Evolutionary conservation across 352 stramenopile species (phyloP).

Genomic region (Phytopythium boreale): DNA sequence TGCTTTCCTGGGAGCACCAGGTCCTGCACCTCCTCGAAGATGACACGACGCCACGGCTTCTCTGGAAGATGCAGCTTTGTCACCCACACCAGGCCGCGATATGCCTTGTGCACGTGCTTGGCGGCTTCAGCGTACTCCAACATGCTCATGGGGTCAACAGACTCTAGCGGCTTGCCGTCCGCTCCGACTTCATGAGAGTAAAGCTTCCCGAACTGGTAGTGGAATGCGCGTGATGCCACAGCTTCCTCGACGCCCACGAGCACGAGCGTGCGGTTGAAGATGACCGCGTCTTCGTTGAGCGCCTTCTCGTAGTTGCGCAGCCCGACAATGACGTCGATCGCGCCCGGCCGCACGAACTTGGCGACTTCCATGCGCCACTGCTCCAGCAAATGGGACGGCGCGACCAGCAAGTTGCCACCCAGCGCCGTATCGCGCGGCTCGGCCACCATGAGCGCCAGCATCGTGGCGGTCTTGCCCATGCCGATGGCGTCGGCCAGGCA

Average conservation of each 20-base stretch:
- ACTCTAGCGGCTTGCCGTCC: constrained; percentile 28
- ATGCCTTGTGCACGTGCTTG: constrained; percentile 81
- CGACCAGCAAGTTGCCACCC: constrained; percentile 67
- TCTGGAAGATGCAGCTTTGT: constrained; percentile 57
- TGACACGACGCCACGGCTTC: constrained; percentile 71
- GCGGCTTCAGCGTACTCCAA: constrained; percentile 69
- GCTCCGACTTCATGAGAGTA: constrained; percentile 40
- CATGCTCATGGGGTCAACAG: constrained; percentile 38
- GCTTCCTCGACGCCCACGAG: constrained; percentile 77
- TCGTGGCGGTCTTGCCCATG: constrained; percentile 84
- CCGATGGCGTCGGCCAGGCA: constrained; percentile 77
- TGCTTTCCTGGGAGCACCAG: constrained; percentile 69
- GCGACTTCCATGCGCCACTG: constrained; percentile 81
- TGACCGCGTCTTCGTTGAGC: constrained; percentile 18
- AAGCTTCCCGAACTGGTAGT: constrained; percentile 62
- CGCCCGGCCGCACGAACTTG: constrained; percentile 65
- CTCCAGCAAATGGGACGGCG: constrained; percentile 71
- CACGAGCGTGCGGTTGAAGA: constrained; percentile 81
- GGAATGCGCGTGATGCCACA: constrained; percentile 50
- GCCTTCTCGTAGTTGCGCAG: constrained; percentile 49
- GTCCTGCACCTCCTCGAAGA: constrained; percentile 89
- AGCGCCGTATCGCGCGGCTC: constrained; percentile 47
- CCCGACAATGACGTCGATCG: constrained; percentile 74
- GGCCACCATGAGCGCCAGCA: constrained; percentile 68
- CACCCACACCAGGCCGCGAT: constrained; percentile 70